Conservation (phyloP, 2,329 filamentous ascomycete genomes). For the Parafenestella ontariensis region DNA sequence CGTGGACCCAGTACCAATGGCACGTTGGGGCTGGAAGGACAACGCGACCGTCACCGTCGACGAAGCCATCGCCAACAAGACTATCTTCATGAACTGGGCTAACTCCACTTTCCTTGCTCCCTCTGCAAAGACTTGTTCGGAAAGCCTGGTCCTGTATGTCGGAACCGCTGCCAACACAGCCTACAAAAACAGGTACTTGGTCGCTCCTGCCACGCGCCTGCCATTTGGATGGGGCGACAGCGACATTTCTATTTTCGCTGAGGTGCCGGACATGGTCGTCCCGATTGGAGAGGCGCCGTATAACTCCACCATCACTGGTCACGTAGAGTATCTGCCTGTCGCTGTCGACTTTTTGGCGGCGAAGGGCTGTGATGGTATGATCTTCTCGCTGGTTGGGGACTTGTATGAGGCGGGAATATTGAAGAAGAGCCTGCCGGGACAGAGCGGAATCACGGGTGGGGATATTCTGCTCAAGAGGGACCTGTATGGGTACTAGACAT, state of each 20-base stretch:
- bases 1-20: conserved; percentile 58
- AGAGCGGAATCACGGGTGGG: conserved; percentile 49
- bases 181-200: conserved; percentile 56
- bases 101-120: conserved; percentile 54
- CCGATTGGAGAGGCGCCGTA: conserved; percentile 55
- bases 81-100: conserved; percentile 58
- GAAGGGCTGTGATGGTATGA: conserved; percentile 66
- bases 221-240: conserved; percentile 59
- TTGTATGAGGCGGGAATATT: conserved; percentile 60
- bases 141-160: conserved; percentile 59
- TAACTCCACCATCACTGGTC: conserved; percentile 56
- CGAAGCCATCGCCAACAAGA: conserved; percentile 59
- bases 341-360: conserved; percentile 65
- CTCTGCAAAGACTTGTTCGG: conserved; percentile 56
- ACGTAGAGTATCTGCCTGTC: conserved; percentile 63
- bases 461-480: conserved; percentile 47
- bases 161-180: conserved; percentile 48
- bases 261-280: conserved; percentile 57
- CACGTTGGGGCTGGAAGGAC: conserved; percentile 58
- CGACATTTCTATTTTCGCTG: conserved; percentile 57
- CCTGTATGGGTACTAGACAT: conserved; percentile 26
- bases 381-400: conserved; percentile 62
- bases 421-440: conserved; percentile 54
- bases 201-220: conserved; percentile 51
- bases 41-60: conserved; percentile 48